Evolutionary conservation across 2,329 filamentous ascomycete species (phyloP), one percentile per base, ranked within the genome.

Genomic region (Clarireedia paspali): DNA sequence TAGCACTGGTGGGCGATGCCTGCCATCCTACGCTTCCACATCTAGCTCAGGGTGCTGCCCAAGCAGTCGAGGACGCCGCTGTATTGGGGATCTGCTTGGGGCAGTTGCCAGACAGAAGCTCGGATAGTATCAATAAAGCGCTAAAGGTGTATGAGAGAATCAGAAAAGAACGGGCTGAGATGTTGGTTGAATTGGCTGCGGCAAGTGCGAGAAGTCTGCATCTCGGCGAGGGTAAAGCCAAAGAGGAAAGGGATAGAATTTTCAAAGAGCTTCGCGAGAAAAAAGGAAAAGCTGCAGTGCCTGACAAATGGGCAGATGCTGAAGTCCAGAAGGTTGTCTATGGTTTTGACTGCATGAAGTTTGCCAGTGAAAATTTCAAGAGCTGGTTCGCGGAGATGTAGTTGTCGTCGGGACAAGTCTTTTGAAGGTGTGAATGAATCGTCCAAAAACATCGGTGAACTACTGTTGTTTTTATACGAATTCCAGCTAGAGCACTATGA

Each of bases 261-360:
- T 81, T 83, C 66, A 76, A 75, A 40, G 72, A 77, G 50, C 73
- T 78, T 57, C 74, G 73, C 58, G 73, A 62, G 67, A 70, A 40
- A 61, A 72, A 71, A 55, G 69, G 20, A 5, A 34, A 34, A 34
- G 30, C 10, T 64, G 72, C 70, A 2, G 79, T 79, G 58, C 82
- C 82, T 2, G 84, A 87, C 70, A 87, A 85, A 72, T 87, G 84
- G 84, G 82, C 82, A 2, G 85, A 84, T 68, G 82, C 83, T 9
- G 83, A 87, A 63, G 81, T 87, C 42, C 84, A 87, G 70, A 76
- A 78, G 68, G 79, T 80, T 75, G 80, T 87, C 58, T 87, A 87
- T 55, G 56, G 56, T 23, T 20, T 49, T 56, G 58, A 59, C 36
- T 55, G 55, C 38, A 34, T 34, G 30, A 34, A 34, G 30, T 12